Percentiles rank a stretch among this genome's conserved stretches.
Evolutionary conservation across 805 yeast species (phyloP).

Genomic region (Candida ponderosae): DNA sequence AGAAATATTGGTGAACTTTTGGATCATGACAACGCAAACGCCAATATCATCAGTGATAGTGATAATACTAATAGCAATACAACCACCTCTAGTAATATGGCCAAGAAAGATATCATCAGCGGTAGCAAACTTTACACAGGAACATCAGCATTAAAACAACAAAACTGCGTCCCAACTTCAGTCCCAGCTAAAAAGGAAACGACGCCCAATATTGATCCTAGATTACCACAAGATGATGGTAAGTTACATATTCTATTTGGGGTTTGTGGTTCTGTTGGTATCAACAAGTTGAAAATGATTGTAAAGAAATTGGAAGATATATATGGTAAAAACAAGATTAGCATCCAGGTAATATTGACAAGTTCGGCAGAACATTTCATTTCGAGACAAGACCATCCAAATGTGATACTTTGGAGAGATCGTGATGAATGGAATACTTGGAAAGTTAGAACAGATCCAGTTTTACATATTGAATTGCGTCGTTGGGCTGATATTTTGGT

Average conservation of each 20-base stretch:
- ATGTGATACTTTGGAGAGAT: constrained; percentile 86
- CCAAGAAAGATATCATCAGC: constrained; percentile 6
- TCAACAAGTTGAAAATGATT: constrained; percentile 70
- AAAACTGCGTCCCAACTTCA: neutral
- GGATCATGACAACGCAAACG: neutral
- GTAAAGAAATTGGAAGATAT: constrained; percentile 76
- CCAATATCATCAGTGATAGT: neutral
- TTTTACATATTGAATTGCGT: constrained; percentile 86
- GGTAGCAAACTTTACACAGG: neutral
- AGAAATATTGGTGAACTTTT: constrained; percentile 8
- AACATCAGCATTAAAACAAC: constrained; percentile 8
- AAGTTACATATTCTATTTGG: constrained; percentile 81
- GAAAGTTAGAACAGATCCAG: constrained; percentile 79
- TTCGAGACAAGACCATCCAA: constrained; percentile 45
- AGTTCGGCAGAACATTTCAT: constrained; percentile 78
- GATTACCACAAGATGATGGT: constrained; percentile 75
- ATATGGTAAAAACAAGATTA: constrained; percentile 64
- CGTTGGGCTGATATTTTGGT: constrained; percentile 95
- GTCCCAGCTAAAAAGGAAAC: constrained; percentile 28
- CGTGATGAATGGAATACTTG: constrained; percentile 93
- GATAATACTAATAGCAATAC: neutral
- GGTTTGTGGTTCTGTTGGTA: constrained; percentile 84
- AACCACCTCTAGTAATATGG: neutral
- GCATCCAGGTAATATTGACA: constrained; percentile 83
- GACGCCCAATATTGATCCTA: constrained; percentile 47